phyloP scores from a whole-genome alignment of 768 basidiomycete species.

The Phylloporus scabripes region DNA sequence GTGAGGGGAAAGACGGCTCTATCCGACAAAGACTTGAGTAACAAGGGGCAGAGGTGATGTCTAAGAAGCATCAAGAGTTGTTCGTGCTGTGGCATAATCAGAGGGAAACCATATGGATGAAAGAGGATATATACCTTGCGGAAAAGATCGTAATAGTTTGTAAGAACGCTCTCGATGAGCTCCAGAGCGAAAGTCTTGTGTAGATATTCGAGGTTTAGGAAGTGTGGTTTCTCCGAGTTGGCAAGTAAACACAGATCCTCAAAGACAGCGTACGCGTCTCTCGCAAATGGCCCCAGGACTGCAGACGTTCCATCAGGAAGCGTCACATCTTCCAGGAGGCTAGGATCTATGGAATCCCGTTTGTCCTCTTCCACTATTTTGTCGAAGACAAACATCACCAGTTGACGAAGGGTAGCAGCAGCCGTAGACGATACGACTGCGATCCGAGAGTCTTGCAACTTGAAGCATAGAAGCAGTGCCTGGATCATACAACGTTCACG shows the following conservation, averaged over 20 bases:
- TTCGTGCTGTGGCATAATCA: constrained; percentile 47
- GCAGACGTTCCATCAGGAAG: constrained; percentile 68
- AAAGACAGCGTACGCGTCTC: constrained; percentile 84
- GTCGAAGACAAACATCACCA: constrained; percentile 97
- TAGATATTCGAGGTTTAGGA: constrained; percentile 75
- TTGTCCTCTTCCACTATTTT: constrained; percentile 81
- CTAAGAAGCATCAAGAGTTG: constrained; percentile 84
- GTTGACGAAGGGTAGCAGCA: constrained; percentile 89
- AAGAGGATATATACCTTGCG: constrained; percentile 50
- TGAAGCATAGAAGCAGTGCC: constrained; percentile 93
- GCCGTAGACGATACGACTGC: constrained; percentile 97
- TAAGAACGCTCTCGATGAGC: constrained; percentile 92
- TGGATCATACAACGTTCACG: constrained; percentile 26
- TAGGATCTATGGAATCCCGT: constrained; percentile 25
- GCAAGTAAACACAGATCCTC: constrained; percentile 90
- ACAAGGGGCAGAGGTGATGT: constrained; percentile 84
- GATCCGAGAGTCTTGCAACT: constrained; percentile 90
- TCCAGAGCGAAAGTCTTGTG: constrained; percentile 97
- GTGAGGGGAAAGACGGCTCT: constrained; percentile 81
- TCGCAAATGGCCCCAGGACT: constrained; percentile 64
- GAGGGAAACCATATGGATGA: background rate
- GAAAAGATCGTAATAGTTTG: constrained; percentile 85
- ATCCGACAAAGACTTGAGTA: constrained; percentile 82
- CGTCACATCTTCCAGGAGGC: constrained; percentile 34
- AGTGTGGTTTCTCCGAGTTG: constrained; percentile 71